Evolutionary conservation across 139 green algal genomes (phyloP), one percentile per base, ranked within the genome.

Genomic region (Coccomyxa sp.): DNA sequence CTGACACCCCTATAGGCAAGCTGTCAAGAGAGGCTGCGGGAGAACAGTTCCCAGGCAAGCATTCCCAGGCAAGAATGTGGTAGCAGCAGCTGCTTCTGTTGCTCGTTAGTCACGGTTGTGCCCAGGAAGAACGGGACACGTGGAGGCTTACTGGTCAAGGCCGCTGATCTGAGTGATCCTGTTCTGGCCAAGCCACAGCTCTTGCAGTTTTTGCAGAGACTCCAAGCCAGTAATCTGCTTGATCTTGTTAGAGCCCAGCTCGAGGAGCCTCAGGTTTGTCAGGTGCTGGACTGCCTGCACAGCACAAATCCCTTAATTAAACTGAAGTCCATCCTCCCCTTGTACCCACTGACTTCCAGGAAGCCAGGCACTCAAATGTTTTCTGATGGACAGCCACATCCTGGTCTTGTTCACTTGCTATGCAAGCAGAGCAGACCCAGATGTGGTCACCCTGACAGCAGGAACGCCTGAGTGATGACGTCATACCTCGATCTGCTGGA

Each of bases 101-200:
- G n/a, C n/a, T n/a, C n/a, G n/a, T n/a, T n/a, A n/a, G n/a, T n/a
- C n/a, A n/a, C n/a, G n/a, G n/a, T n/a, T n/a, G n/a, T n/a, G n/a
- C n/a, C n/a, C n/a, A n/a, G n/a, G n/a, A n/a, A n/a, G n/a, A n/a
- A n/a, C n/a, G n/a, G n/a, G n/a, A n/a, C n/a, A n/a, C n/a, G n/a
- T n/a, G n/a, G n/a, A n/a, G n/a, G n/a, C n/a, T n/a, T n/a, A n/a
- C n/a, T n/a, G n/a, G 16, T 75, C 33, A 7, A 68, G 41, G 38
- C 73, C 31, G 70, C 84, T 36, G 7, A 96, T 83, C 37, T 86
- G 78, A 0, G 82, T 68, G 14, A 99, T 95, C 33, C 96, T 87
- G 86, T 99, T 99, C 58, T 91, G 86, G 10, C 95, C 95, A 38
- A 99, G 84, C 95, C 95, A 99, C 54, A 99, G 86, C 90, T 98